These are phyloP conservation scores for Lolium multiflorum DNA, from an alignment of 176 grass and related monocot genomes.

Conservation along the genomic window DNA sequence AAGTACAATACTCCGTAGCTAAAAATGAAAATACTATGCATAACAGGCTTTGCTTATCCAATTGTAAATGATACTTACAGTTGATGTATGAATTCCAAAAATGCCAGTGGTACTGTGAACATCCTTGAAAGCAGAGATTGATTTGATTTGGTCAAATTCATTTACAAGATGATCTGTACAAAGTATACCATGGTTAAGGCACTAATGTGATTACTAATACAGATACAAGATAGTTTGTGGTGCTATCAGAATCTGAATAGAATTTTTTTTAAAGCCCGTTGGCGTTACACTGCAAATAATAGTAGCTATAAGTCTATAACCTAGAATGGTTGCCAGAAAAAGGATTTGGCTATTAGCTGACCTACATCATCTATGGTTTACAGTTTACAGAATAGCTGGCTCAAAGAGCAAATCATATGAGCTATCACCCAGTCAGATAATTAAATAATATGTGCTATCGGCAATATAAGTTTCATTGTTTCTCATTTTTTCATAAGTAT, in stretches of 20 bases:
- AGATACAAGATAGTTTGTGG: conserved; percentile 22
- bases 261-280: not conserved
- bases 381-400: conserved; percentile 23
- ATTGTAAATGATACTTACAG: conserved; percentile 58
- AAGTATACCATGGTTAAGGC: conserved; percentile 38
- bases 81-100: conserved; percentile 94
- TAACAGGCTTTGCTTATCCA: not conserved
- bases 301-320: conserved; percentile 14
- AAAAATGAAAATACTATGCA: conserved; percentile 19
- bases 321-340: conserved; percentile 22
- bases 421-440: not conserved
- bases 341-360: not conserved
- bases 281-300: not conserved
- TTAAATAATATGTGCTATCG: not conserved
- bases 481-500: not conserved
- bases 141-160: conserved; percentile 89
- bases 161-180: conserved; percentile 71
- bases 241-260: conserved; percentile 23
- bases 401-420: conserved; percentile 17
- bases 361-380: not conserved
- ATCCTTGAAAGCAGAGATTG: conserved; percentile 83
- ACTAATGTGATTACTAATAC: conserved; percentile 16
- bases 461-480: not conserved
- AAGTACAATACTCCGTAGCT: not conserved
- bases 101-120: conserved; percentile 88